These are phyloP conservation scores for Colletotrichum sp. DNA, from an alignment of 2,329 filamentous ascomycete species.

Conservation along the genomic window DNA sequence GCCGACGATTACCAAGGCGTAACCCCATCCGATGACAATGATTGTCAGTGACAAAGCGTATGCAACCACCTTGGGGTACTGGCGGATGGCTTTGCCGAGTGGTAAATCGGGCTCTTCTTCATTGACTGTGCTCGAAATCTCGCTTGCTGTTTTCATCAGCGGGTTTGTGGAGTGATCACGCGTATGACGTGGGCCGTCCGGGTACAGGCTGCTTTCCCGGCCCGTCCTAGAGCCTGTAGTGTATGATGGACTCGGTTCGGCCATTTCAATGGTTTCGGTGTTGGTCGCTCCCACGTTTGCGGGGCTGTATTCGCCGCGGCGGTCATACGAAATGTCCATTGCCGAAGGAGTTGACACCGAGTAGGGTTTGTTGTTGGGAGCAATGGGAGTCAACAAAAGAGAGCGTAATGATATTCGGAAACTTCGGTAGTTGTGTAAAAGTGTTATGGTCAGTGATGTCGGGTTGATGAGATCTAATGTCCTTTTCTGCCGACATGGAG, in stretches of 20 bases:
- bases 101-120: constrained; percentile 22
- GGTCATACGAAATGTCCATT: background rate
- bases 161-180: background rate
- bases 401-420: background rate
- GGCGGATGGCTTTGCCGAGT: constrained; percentile 27
- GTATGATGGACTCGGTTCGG: background rate
- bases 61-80: constrained; percentile 29
- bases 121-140: background rate
- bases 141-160: background rate
- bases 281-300: background rate
- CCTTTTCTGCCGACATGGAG: background rate
- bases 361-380: background rate
- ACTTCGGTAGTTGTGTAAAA: background rate
- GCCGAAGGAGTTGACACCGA: background rate
- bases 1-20: constrained; percentile 30
- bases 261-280: background rate
- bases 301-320: background rate
- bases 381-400: background rate
- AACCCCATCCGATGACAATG: constrained; percentile 34
- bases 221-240: background rate
- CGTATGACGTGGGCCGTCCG: background rate
- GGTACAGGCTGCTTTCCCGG: background rate
- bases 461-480: background rate
- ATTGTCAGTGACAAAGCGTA: constrained; percentile 31
- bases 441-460: background rate